A percentile compares a stretch with the other conserved stretches of the same genome.
These are phyloP conservation scores for Lichtheimia corymbifera DNA, from an alignment of 371 early-diverging fungal genomes.

Conservation along the genomic window DNA sequence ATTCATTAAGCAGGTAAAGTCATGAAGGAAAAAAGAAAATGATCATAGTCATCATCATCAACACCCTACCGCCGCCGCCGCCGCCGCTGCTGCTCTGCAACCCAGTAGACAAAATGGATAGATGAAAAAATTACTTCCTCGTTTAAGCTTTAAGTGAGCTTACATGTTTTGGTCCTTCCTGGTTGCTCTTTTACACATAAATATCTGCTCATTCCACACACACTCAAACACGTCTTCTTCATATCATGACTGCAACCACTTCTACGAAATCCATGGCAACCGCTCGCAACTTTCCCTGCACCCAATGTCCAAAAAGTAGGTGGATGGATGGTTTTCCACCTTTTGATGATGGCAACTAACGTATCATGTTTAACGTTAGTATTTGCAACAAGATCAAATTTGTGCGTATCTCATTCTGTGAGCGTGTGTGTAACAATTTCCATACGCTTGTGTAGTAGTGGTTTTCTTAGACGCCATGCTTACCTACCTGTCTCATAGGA, in stretches of 20 bases:
- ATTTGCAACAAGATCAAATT: conserved; percentile 51
- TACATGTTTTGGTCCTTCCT: conserved; percentile 13
- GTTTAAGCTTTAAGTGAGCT: conserved; percentile 10
- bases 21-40: no score
- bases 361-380: conserved; percentile 22
- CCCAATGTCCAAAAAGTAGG: conserved; percentile 53
- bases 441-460: no score
- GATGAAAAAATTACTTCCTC: conserved; percentile 30
- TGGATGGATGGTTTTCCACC: not conserved
- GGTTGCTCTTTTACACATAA: conserved; percentile 16
- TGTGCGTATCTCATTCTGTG: conserved; percentile 26
- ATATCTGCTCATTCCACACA: not conserved
- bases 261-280: conserved; percentile 9
- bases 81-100: not conserved
- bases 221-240: not conserved
- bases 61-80: no score
- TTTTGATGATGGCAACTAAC: conserved; percentile 1
- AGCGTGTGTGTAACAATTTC: no score
- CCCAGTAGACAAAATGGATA: conserved; percentile 33
- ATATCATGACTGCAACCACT: conserved; percentile 13
- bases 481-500: conserved; percentile 5
- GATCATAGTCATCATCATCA: no score
- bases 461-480: no score
- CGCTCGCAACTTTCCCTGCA: conserved; percentile 40
- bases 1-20: not conserved